Evolutionary conservation across 2,329 filamentous ascomycete species (phyloP), one percentile per base, ranked within the genome.

Genomic region (Cytospora mali): DNA sequence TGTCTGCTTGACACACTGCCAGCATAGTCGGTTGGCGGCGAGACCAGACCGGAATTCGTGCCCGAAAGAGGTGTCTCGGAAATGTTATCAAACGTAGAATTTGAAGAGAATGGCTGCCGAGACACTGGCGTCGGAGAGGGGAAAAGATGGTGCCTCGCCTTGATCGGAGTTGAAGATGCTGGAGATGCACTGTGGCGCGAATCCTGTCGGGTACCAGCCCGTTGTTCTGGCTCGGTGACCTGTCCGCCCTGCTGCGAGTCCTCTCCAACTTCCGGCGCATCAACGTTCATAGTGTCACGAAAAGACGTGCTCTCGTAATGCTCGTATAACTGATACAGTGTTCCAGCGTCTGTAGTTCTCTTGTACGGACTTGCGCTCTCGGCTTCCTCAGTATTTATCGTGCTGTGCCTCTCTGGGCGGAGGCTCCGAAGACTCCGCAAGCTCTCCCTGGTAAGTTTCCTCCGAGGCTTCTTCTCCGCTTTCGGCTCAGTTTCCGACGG

Each of bases 261-360:
- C 10, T 33, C 31, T 29, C 33, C 18, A 2, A 33, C 5, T 9
- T 21, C 14, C 48, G 49, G 55, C 55, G 14, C 52, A 72, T 68
- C 21, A 63, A 72, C 70, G 46, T 68, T 69, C 49, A 77, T 70
- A 3, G 79, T 71, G 46, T 81, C 72, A 16, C 79, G 79, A 62
- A 83, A 80, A 0, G 82, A 80, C 75, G 81, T 81, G 66, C 84
- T 79, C 70, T 86, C 84, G 68, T 87, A 86, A 68, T 86, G 82
- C 61, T 84, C 76, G 68, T 86, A 86, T 3, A 87, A 74, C 58
- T 80, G 80, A 50, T 82, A 76, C 25, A 85, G 70, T 3, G 78
- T 79, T 18, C 74, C 72, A 2, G 76, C 69, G 68, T 73, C 74
- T 67, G 52, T 68, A 56, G 33, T 66, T 65, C 11, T 55, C 33